Conservation (phyloP, 768 basidiomycete genomes). For the Rhodotorula toruloides region DNA sequence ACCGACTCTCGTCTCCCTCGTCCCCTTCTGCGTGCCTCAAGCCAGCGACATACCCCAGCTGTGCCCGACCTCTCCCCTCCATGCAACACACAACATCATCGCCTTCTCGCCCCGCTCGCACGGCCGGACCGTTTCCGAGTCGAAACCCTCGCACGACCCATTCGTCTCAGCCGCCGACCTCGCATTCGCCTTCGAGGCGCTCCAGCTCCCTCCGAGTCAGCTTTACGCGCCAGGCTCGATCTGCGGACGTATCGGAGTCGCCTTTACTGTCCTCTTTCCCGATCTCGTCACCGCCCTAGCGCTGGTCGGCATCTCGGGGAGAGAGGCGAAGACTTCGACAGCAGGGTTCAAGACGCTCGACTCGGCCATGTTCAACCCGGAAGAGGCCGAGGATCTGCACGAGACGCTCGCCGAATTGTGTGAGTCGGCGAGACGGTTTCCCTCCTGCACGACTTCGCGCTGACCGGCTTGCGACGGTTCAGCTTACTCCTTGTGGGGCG, state of each 20-base stretch:
- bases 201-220: background rate
- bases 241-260: conserved; percentile 2
- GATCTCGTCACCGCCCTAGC: background rate
- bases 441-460: background rate
- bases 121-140: background rate
- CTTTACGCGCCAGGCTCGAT: conserved; percentile 1
- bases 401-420: conserved; percentile 2
- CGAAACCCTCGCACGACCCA: background rate
- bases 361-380: background rate
- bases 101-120: conserved; percentile 8
- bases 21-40: background rate
- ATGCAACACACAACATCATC: background rate
- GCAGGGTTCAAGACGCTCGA: conserved; percentile 1
- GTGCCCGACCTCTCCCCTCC: background rate
- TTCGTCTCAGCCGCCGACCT: conserved; percentile 15
- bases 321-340: background rate
- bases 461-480: background rate
- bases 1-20: conserved; percentile 6
- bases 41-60: background rate
- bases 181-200: conserved; percentile 14
- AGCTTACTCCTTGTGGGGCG: background rate
- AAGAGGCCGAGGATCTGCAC: background rate
- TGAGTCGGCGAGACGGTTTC: background rate
- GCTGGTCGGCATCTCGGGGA: background rate
- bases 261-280: conserved; percentile 6